Evolutionary conservation across 768 basidiomycete species (phyloP), one percentile per base, ranked within the genome.

Genomic region (Macrolepiota dolichaula): DNA sequence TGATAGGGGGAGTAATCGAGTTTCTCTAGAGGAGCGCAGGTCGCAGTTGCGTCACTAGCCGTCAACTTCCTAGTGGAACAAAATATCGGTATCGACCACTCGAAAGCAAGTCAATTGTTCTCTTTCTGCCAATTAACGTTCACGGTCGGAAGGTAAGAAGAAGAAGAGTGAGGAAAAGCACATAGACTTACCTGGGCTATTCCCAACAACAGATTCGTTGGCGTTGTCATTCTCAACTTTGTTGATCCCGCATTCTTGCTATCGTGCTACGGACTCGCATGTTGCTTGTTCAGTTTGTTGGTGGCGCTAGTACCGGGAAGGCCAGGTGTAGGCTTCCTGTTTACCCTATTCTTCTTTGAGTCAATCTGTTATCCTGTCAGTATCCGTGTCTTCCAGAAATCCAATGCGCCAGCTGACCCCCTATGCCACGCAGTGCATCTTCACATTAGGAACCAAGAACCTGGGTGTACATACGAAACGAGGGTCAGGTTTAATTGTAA

Each of bases 51-150:
- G 2, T 75, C 84, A 7, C 79, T 90, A 64, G 85, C 86, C 25
- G 83, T 91, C 64, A 89, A 89, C 75, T 90, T 81, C 71, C 79
- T 90, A 57, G 70, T 76, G n/a, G 87, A 87, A 44, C 86, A 87
- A 64, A 80, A 80, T 13, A 71, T 88, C 56, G 82, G 83, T 40
- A 79, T 85, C 63, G 67, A 66, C 55, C 73, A 79, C 37, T 72
- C 85, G 3, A 71, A 74, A 62, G 88, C 86, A 44, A 86, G 87
- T 59, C 73, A 85, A 55, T 71, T 90, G 57, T 87, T 89, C 66
- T 91, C 88, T 7, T 86, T 86, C 69, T 89, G 85, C 65, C 85
- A 89, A 66, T 78, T 89, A 70, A 86, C 85, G 15, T 87, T 87
- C 69, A 85, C 86, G 1, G 71, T 84, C 17, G 85, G 83, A 62